Conservation (phyloP, 1,284 basidiomycete species). For the Volvariella volvacea region DNA sequence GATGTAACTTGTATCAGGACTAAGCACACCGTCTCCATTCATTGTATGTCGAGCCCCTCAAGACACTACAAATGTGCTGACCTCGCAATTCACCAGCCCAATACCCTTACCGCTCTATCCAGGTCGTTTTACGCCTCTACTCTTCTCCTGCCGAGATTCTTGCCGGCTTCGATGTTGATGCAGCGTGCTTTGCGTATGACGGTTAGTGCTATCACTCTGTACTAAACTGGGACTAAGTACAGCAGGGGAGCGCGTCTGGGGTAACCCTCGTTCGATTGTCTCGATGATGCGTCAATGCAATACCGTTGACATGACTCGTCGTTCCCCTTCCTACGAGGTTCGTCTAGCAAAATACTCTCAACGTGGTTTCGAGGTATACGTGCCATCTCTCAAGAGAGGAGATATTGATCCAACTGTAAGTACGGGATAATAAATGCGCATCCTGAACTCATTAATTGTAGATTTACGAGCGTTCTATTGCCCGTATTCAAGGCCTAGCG, state of each 20-base stretch:
- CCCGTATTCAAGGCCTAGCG: conserved; percentile 48
- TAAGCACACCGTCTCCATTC: conserved; percentile 56
- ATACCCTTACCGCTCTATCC: conserved; percentile 54
- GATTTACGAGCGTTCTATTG: conserved; percentile 55
- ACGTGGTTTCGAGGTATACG: conserved; percentile 47
- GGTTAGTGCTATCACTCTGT: conserved; percentile 19
- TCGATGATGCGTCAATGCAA: conserved; percentile 57
- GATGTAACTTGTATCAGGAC: conserved; percentile 58
- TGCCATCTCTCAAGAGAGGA: conserved; percentile 39
- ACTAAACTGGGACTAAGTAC: neutral
- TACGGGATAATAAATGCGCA: conserved; percentile 4
- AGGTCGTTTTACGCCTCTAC: conserved; percentile 52
- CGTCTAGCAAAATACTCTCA: conserved; percentile 48
- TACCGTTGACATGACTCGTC: conserved; percentile 48
- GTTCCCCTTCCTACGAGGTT: conserved; percentile 57
- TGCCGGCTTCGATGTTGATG: conserved; percentile 57
- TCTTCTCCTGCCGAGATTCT: conserved; percentile 53
- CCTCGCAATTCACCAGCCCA: conserved; percentile 30
- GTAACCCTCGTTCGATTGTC: conserved; percentile 46
- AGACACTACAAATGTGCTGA: neutral
- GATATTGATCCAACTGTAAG: conserved; percentile 51
- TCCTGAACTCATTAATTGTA: conserved; percentile 14
- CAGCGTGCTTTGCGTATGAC: conserved; percentile 50
- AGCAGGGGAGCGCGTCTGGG: conserved; percentile 40
- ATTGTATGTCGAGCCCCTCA: conserved; percentile 30